Evolutionary conservation across 768 basidiomycete species (phyloP).

Genomic region (Suillus hirtellus): DNA sequence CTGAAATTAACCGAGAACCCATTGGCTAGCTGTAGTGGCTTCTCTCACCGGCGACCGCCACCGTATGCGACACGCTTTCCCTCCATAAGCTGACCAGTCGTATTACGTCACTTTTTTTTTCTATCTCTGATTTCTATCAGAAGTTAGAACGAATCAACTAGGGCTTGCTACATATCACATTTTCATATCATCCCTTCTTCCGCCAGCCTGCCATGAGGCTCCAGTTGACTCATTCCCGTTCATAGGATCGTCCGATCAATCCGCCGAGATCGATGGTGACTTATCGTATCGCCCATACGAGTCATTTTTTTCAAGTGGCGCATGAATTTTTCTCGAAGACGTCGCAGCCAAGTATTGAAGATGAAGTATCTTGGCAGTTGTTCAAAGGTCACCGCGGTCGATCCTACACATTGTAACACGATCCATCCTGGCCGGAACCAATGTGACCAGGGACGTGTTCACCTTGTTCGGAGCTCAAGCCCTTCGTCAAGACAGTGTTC

Average conservation of each 20-base stretch:
- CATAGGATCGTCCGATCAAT: background rate
- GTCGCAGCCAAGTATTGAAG: background rate
- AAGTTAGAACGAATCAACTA: background rate
- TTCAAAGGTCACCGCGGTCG: background rate
- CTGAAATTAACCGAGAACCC: background rate
- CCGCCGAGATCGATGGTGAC: too few relatives aligned
- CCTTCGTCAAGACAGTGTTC: constrained; percentile 35
- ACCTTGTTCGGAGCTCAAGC: constrained; percentile 33
- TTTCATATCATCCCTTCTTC: background rate
- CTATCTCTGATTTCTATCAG: background rate
- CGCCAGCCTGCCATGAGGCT: background rate
- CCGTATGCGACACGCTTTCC: background rate
- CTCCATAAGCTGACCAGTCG: background rate
- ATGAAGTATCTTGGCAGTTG: background rate
- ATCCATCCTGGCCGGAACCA: constrained; percentile 93
- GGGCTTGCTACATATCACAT: background rate
- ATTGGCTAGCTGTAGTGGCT: background rate
- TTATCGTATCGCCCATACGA: background rate
- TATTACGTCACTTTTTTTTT: background rate
- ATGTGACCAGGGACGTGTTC: constrained; percentile 79
- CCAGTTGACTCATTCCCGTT: background rate
- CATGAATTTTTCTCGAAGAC: background rate
- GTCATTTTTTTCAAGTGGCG: background rate
- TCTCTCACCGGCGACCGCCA: background rate
- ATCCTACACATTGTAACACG: constrained; percentile 51